Percentiles rank a stretch among this genome's conserved stretches.
Evolutionary conservation across 176 grass and related monocot genomes (phyloP).

Genomic region (Leersia perrieri): DNA sequence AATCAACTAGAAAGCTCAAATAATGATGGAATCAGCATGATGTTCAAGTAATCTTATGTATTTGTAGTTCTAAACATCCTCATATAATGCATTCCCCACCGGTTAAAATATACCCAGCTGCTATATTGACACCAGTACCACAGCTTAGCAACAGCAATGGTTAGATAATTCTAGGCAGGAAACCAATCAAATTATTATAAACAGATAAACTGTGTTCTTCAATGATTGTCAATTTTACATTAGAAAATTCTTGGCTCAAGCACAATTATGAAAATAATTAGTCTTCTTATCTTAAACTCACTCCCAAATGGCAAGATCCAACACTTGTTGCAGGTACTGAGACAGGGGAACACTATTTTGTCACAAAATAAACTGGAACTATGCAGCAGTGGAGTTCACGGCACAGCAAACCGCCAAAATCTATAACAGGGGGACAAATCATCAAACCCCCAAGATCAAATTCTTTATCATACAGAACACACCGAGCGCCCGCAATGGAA

Average conservation of each 20-base stretch:
- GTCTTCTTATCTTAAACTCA: constrained; percentile 8
- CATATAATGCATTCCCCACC: background rate
- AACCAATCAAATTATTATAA: background rate
- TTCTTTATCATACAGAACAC: background rate
- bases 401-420: constrained; percentile 22
- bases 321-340: background rate
- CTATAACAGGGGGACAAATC: background rate
- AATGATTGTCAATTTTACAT: background rate
- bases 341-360: background rate
- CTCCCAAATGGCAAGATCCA: background rate
- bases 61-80: background rate
- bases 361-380: background rate
- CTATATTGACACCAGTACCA: background rate
- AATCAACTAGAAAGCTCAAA: background rate
- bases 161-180: background rate
- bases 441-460: constrained; percentile 17
- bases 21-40: background rate
- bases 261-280: background rate
- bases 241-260: background rate
- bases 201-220: background rate
- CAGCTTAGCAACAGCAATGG: background rate
- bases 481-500: background rate
- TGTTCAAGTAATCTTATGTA: background rate
- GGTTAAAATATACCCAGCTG: background rate
- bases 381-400: background rate